Percentiles rank a stretch among this genome's conserved stretches.
These are phyloP conservation scores for Orbilia quercus DNA, from an alignment of 2,329 filamentous ascomycete genomes.

Conservation along the genomic window DNA sequence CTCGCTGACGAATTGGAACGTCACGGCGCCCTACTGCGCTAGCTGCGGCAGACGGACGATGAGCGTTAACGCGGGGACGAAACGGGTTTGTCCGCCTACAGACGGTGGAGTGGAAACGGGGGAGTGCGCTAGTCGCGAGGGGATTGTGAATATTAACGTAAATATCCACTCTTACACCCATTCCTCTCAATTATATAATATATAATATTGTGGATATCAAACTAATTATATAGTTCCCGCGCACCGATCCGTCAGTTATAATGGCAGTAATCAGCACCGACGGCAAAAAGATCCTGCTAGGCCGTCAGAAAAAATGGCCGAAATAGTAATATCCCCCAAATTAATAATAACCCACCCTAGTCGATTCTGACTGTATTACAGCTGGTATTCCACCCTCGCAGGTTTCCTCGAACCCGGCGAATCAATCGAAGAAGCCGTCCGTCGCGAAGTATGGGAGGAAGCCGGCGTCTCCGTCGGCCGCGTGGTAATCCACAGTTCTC, in stretches of 20 bases:
- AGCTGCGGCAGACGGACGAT: slow-evolving; percentile 86
- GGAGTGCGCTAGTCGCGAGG: slow-evolving; percentile 82
- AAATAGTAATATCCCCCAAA: too few species aligned
- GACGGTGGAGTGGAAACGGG: slow-evolving; percentile 72
- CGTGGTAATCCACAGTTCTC: slow-evolving; percentile 83
- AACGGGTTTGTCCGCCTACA: slow-evolving; percentile 79
- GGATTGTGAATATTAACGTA: slow-evolving; percentile 77
- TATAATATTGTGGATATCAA: background rate
- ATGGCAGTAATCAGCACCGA: slow-evolving; percentile 88
- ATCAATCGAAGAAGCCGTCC: slow-evolving; percentile 84
- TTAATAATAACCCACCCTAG: too few species aligned
- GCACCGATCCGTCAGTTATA: slow-evolving; percentile 94
- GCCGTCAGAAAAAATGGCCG: slow-evolving; percentile 85
- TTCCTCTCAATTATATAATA: too few species aligned
- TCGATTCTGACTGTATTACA: too few species aligned
- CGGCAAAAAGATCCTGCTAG: slow-evolving; percentile 80
- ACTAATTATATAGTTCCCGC: slow-evolving; percentile 76
- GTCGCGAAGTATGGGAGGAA: slow-evolving; percentile 88
- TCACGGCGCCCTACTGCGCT: slow-evolving; percentile 85
- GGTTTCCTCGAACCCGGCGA: slow-evolving; percentile 84
- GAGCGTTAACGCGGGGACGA: slow-evolving; percentile 81
- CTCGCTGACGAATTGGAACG: slow-evolving; percentile 92
- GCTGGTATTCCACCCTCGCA: slow-evolving; percentile 90
- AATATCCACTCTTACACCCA: background rate
- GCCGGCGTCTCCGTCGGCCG: slow-evolving; percentile 79